phyloP scores from a whole-genome alignment of 176 grass and related monocot genomes.

The Saccharum officinarum region DNA sequence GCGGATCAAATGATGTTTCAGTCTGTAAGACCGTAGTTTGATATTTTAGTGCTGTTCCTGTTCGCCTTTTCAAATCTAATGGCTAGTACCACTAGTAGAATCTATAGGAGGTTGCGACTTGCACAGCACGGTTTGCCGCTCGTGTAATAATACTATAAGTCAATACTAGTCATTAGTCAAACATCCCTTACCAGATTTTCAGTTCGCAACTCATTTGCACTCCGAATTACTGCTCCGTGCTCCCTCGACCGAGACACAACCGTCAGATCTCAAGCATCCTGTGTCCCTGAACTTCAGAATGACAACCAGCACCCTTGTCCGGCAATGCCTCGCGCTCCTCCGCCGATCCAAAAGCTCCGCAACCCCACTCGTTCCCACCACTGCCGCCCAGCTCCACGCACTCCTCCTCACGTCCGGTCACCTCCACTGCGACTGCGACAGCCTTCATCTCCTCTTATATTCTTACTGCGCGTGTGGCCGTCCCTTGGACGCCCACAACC shows the following conservation, averaged over 20 bases:
- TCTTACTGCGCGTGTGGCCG: slow-evolving; percentile 20
- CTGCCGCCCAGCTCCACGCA: slow-evolving; percentile 41
- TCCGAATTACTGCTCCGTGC: background rate
- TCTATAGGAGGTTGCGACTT: no score
- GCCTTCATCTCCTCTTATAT: slow-evolving; percentile 16
- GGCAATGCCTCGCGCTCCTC: slow-evolving; percentile 54
- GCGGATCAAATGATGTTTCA: no score
- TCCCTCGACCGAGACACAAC: background rate
- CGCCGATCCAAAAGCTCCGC: slow-evolving; percentile 38
- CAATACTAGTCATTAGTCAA: no score
- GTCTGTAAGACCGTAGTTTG: no score
- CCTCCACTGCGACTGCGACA: background rate
- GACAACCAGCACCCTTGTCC: slow-evolving; percentile 11
- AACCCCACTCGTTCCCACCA: slow-evolving; percentile 25
- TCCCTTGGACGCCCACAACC: slow-evolving; percentile 34
- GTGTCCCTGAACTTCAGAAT: slow-evolving; percentile 4
- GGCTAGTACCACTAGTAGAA: no score
- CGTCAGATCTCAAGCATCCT: background rate
- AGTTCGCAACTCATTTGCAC: background rate
- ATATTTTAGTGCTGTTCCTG: no score
- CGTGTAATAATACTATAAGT: background rate
- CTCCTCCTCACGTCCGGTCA: slow-evolving; percentile 54
- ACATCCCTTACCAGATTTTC: background rate
- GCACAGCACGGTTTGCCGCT: no score
- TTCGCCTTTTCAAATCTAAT: no score